Conservation (phyloP, 345 rosid genomes). For the Eutrema heterophyllum region DNA sequence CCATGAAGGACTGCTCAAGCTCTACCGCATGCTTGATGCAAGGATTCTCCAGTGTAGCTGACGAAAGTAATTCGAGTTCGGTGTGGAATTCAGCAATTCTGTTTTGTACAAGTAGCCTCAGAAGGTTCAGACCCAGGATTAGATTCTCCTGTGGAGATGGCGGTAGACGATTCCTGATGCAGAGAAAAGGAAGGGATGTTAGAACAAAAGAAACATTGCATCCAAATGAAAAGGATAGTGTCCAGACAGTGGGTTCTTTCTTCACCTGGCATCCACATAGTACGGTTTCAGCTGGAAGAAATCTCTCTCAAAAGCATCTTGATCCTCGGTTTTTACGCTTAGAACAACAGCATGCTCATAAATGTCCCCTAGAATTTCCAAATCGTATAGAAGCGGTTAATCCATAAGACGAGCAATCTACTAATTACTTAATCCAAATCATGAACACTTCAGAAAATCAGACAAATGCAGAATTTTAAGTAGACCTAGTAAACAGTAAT, state of each 20-base stretch:
- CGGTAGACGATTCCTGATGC: conserved; percentile 59
- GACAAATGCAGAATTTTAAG: not conserved
- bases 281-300: conserved; percentile 94
- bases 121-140: conserved; percentile 86
- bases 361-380: conserved; percentile 59
- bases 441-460: not conserved
- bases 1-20: conserved; percentile 99
- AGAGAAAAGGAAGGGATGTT: conserved; percentile 6
- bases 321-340: conserved; percentile 85
- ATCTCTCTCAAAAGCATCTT: conserved; percentile 95
- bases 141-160: conserved; percentile 79
- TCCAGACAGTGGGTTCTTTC: not conserved
- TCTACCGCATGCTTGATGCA: conserved; percentile 96
- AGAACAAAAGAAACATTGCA: not conserved
- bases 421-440: not conserved
- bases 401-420: not conserved
- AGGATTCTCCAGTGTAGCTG: conserved; percentile 72
- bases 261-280: conserved; percentile 85
- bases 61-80: conserved; percentile 78
- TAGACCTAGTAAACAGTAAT: not conserved
- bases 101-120: conserved; percentile 90
- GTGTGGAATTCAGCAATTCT: conserved; percentile 98
- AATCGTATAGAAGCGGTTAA: not conserved
- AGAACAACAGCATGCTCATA: conserved; percentile 90
- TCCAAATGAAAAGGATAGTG: not conserved